phyloP scores from a whole-genome alignment of 345 rosid species.

The Populus pruinosa region DNA sequence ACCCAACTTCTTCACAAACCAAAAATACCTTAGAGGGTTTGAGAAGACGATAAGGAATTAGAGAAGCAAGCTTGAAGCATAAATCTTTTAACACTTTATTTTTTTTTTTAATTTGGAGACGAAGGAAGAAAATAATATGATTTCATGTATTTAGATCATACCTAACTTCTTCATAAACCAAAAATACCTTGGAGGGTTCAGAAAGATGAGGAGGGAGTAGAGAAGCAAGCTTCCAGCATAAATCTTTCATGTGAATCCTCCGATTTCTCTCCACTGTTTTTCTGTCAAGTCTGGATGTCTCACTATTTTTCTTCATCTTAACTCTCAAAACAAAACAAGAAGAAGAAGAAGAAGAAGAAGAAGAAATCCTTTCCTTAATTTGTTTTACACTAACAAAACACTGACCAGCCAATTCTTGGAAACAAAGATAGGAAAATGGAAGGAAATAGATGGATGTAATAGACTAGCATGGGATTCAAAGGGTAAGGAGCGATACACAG shows the following conservation, averaged over 20 bases:
- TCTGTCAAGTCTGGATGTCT: conserved; percentile 40
- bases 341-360: not conserved
- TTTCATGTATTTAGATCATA: not conserved
- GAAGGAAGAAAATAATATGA: not conserved
- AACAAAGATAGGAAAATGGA: not conserved
- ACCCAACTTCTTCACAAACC: not conserved
- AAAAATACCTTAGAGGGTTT: conserved; percentile 36
- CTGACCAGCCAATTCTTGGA: not conserved
- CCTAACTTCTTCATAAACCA: not conserved
- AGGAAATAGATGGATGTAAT: not conserved
- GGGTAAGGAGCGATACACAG: not conserved
- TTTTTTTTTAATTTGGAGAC: not conserved
- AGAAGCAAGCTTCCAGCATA: conserved; percentile 52
- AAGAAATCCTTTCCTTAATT: not conserved
- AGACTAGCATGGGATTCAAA: not conserved
- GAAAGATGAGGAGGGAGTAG: conserved; percentile 35
- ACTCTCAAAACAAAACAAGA: not conserved
- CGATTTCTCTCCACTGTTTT: conserved; percentile 56
- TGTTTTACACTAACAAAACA: not conserved
- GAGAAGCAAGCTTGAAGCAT: conserved; percentile 51
- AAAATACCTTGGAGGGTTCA: conserved; percentile 39
- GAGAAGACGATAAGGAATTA: conserved; percentile 33
- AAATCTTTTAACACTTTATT: not conserved
- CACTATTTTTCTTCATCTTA: conserved; percentile 19
- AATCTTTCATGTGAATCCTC: conserved; percentile 51